Evolutionary conservation across 225 moss, liverwort and hornwort genomes (phyloP).

Genomic region (Straminergon stramineum): DNA sequence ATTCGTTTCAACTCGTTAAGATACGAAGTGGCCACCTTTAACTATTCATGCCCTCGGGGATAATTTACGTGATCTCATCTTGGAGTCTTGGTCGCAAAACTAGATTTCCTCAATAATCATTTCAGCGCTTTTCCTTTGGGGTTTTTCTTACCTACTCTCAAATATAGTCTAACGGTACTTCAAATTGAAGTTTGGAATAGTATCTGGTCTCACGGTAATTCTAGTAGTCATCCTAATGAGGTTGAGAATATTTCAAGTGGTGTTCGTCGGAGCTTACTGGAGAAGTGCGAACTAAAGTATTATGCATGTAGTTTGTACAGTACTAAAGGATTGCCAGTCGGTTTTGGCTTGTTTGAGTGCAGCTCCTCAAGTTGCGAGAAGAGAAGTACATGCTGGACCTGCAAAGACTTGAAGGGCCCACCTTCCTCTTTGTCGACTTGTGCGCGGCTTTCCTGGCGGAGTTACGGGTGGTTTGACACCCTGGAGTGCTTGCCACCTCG

Average conservation of each 20-base stretch:
- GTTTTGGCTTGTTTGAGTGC: neutral
- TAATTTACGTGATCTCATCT: neutral
- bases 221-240: neutral
- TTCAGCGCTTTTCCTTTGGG: neutral
- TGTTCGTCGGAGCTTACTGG: neutral
- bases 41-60: neutral
- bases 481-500: neutral
- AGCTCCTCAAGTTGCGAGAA: slow-evolving; percentile 87
- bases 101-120: neutral
- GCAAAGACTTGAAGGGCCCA: slow-evolving; percentile 86
- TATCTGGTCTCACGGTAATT: neutral
- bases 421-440: slow-evolving; percentile 77
- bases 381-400: slow-evolving; percentile 86
- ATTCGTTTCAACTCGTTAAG: neutral
- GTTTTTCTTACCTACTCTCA: neutral
- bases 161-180: neutral
- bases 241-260: neutral
- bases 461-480: slow-evolving; percentile 51
- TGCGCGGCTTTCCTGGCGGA: slow-evolving; percentile 73
- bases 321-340: neutral
- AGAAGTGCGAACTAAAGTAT: neutral
- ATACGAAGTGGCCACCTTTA: neutral
- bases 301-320: neutral
- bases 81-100: neutral
- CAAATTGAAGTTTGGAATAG: neutral